A percentile compares a stretch with the other conserved stretches of the same genome.
phyloP scores from a whole-genome alignment of 805 yeast genomes.

The Metschnikowia matae region DNA sequence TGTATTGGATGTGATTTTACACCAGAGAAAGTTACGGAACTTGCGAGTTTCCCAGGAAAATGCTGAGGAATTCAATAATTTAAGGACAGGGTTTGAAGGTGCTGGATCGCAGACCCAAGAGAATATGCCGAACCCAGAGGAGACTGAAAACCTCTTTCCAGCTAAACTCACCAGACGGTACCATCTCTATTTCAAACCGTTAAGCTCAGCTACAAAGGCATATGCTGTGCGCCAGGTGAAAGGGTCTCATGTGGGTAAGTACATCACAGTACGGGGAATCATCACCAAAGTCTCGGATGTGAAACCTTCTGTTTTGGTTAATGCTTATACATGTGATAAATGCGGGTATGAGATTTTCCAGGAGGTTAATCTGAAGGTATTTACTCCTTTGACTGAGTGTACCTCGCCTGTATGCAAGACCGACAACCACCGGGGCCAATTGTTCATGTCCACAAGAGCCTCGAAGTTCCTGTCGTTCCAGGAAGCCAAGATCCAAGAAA shows the following conservation, averaged over 20 bases:
- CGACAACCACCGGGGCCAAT: slow-evolving; percentile 81
- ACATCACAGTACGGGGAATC: slow-evolving; percentile 89
- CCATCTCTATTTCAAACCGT: slow-evolving; percentile 80
- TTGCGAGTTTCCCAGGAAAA: slow-evolving; percentile 65
- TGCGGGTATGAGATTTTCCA: slow-evolving; percentile 97
- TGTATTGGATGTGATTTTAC: slow-evolving; percentile 87
- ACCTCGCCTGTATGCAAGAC: slow-evolving; percentile 72
- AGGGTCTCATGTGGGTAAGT: slow-evolving; percentile 78
- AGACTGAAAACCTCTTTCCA: slow-evolving; percentile 62
- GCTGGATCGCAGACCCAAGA: slow-evolving; percentile 16
- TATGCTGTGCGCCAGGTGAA: slow-evolving; percentile 86
- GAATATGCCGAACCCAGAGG: slow-evolving; percentile 8
- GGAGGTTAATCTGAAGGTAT: slow-evolving; percentile 80
- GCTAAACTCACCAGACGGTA: slow-evolving; percentile 84
- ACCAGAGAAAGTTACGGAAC: slow-evolving; percentile 84
- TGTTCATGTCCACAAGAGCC: slow-evolving; percentile 91
- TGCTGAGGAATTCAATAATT: slow-evolving; percentile 52
- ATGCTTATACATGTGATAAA: slow-evolving; percentile 94
- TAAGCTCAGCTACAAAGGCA: slow-evolving; percentile 50
- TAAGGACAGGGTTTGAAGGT: slow-evolving; percentile 31
- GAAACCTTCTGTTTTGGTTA: slow-evolving; percentile 85
- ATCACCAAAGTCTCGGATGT: slow-evolving; percentile 95
- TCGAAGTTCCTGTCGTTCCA: slow-evolving; percentile 94
- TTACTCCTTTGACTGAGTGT: slow-evolving; percentile 86
- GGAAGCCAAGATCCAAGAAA: slow-evolving; percentile 91